These are phyloP conservation scores for Wallacemonas sp. DNA, from an alignment of 208 protist species.

Conservation along the genomic window DNA sequence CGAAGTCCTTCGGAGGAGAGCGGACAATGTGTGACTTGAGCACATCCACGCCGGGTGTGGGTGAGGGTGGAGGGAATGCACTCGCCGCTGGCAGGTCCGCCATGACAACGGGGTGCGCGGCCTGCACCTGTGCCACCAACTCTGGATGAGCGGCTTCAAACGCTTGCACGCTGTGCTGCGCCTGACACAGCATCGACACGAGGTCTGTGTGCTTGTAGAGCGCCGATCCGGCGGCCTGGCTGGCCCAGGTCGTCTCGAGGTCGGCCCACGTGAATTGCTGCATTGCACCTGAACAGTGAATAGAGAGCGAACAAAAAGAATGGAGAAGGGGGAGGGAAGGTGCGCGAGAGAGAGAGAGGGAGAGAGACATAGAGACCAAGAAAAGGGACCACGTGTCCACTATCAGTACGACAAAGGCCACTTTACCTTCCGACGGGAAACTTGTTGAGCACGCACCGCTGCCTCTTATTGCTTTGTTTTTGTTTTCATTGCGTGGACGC, in stretches of 20 bases:
- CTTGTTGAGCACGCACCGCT: too few species aligned
- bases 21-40: too few species aligned
- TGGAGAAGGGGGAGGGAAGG: too few species aligned
- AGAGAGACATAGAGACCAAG: conserved; percentile 15
- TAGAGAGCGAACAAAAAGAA: too few species aligned
- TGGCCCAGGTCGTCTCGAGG: conserved; percentile 9
- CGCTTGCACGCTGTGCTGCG: conserved; percentile 22
- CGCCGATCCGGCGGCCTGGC: not conserved
- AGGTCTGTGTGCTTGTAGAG: conserved; percentile 43
- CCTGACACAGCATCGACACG: conserved; percentile 27
- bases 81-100: not conserved
- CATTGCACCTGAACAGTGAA: too few species aligned
- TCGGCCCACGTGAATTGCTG: not conserved
- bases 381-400: not conserved
- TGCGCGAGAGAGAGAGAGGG: conserved; percentile 5
- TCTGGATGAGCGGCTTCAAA: conserved; percentile 8
- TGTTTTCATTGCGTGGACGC: too few species aligned
- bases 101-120: conserved; percentile 12
- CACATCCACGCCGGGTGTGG: too few species aligned
- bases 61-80: not conserved
- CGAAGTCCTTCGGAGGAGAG: conserved; percentile 10
- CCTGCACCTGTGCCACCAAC: not conserved
- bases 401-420: too few species aligned
- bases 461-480: too few species aligned
- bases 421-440: too few species aligned